A percentile compares a stretch with the other conserved stretches of the same genome.
These are phyloP conservation scores for Amborella trichopoda DNA, from an alignment of 164 flowering plant species.

Conservation along the genomic window DNA sequence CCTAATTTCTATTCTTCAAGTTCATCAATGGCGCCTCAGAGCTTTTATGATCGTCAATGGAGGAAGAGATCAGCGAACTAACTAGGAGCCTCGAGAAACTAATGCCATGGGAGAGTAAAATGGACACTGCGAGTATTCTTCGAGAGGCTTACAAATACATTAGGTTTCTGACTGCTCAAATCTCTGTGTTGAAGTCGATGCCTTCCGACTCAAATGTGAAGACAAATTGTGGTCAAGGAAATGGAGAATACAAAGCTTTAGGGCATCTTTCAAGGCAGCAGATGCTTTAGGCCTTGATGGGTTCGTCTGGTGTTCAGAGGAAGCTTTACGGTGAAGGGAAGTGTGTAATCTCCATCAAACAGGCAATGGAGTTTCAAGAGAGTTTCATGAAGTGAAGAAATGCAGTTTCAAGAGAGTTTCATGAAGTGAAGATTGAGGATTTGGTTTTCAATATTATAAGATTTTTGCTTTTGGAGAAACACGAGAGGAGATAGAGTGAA, in stretches of 20 bases:
- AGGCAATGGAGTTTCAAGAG: conserved; percentile 25
- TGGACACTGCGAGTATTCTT: conserved; percentile 53
- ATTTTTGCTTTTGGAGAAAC: too few relatives aligned
- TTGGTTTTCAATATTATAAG: too few relatives aligned
- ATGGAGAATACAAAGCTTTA: conserved; percentile 10
- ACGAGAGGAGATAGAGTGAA: too few relatives aligned
- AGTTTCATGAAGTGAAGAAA: too few relatives aligned
- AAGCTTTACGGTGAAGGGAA: conserved; percentile 26
- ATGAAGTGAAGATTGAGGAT: too few relatives aligned
- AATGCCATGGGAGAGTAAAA: conserved; percentile 52
- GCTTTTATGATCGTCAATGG: too few relatives aligned
- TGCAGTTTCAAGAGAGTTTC: too few relatives aligned
- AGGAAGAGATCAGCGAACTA: conserved; percentile 42
- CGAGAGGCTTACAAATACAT: conserved; percentile 64
- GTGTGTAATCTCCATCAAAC: conserved; percentile 52
- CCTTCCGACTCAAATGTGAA: too few relatives aligned
- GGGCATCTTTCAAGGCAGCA: conserved; percentile 43
- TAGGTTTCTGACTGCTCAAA: conserved; percentile 54
- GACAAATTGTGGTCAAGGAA: conserved; percentile 1
- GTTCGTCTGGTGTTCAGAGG: conserved; percentile 46
- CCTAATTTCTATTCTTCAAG: too few relatives aligned
- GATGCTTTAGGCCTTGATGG: conserved; percentile 42
- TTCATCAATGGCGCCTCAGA: too few relatives aligned
- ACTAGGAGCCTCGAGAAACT: conserved; percentile 34
- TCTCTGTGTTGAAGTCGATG: conserved; percentile 47